Evolutionary conservation across 2,329 filamentous ascomycete species (phyloP), one percentile per base, ranked within the genome.

Genomic region (Claviceps monticola): DNA sequence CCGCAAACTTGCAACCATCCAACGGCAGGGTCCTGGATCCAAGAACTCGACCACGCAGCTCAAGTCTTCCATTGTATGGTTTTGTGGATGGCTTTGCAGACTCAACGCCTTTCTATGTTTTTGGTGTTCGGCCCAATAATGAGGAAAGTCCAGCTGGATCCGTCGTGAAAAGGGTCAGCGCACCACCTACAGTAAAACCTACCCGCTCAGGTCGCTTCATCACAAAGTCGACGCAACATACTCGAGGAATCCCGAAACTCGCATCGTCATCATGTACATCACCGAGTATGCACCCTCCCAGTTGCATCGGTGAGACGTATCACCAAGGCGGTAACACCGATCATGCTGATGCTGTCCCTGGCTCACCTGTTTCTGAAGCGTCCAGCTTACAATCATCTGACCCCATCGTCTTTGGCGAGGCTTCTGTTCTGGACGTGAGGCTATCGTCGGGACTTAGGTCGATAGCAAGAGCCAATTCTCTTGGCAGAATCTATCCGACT

Each of bases 1-100:
- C 78, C 0, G 76, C 73, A 47, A 73, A 66, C 21, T 62, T 81
- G n/a, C 76, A 82, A 55, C 68, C 70, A 0, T 67, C 60, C 47
- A 68, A 70, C 51, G 71, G 75, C 43, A 61, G 76, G n/a, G 74
- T 76, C 48, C 63, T 78, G 39, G 71, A 71, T 1, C 56, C 62
- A 34, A 57, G 57, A 1, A 55, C 56, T 16, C 69, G 72, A 2
- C 68, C 68, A 21, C 71, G 74, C 53, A 77, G 76, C 56, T 68
- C 70, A 46, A 79, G 73, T 54, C 58, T 78, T 41, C 75, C 76
- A 0, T 56, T 71, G n/a, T 73, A 72, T 53, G 69, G 68, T 6
- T 68, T 69, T 38, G 60, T 65, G 3, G 72, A 74, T 49, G 68
- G 67, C 19, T 65, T 71, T 39, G 67, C 70, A 13, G 70, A 74